Conservation (phyloP, 2,329 filamentous ascomycete genomes). For the Penicillium sp. region DNA sequence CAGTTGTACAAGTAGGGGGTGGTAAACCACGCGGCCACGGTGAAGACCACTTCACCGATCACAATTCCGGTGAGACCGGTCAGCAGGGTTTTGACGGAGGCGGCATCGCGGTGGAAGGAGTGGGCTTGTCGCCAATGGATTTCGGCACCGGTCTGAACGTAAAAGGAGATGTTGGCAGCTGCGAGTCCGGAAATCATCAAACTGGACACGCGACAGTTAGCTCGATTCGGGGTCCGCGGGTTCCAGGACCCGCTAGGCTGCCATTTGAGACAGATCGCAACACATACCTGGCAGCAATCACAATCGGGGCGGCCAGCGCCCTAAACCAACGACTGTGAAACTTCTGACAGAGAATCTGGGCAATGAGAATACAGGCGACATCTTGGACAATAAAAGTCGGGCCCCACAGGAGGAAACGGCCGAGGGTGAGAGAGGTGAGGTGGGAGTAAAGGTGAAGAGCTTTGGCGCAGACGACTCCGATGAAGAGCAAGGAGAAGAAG, state of each 20-base stretch:
- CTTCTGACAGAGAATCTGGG: conserved; percentile 14
- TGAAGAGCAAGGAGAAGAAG: conserved; percentile 28
- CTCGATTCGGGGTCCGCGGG: neutral
- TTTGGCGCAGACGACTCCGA: conserved; percentile 29
- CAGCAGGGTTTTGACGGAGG: conserved; percentile 27
- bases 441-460: conserved; percentile 31
- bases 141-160: conserved; percentile 27
- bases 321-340: conserved; percentile 18
- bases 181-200: conserved; percentile 25
- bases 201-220: conserved; percentile 14
- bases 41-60: conserved; percentile 24
- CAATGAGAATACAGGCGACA: conserved; percentile 20
- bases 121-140: conserved; percentile 33
- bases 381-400: conserved; percentile 31
- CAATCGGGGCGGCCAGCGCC: conserved; percentile 9
- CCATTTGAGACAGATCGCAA: neutral
- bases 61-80: conserved; percentile 26
- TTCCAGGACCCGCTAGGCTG: neutral
- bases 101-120: conserved; percentile 28
- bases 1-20: conserved; percentile 22
- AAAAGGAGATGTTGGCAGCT: conserved; percentile 32
- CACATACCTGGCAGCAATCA: conserved; percentile 17
- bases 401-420: conserved; percentile 26
- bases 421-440: conserved; percentile 22
- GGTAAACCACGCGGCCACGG: conserved; percentile 17